Evolutionary conservation across 2,329 filamentous ascomycete genomes (phyloP).

Genomic region (Lasiodiplodia sp.): DNA sequence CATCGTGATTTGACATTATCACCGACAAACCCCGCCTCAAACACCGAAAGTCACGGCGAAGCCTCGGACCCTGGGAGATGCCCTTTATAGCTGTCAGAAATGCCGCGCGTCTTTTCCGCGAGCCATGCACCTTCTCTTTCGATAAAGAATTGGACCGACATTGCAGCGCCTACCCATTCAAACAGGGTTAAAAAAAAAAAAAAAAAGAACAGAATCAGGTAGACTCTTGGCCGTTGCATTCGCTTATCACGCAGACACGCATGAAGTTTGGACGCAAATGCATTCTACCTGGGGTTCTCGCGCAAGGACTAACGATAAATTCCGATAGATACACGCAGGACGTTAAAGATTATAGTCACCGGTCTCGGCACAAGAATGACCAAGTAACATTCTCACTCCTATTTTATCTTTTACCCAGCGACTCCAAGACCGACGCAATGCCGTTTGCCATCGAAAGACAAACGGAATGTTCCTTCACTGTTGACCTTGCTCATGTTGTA

Average conservation of each 20-base stretch:
- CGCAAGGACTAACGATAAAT: background rate
- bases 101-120: background rate
- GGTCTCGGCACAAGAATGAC: background rate
- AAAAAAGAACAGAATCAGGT: background rate
- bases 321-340: background rate
- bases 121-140: background rate
- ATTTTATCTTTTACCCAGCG: background rate
- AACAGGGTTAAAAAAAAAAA: background rate
- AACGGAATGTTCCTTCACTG: background rate
- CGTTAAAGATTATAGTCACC: background rate
- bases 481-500: constrained; percentile 6
- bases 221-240: background rate
- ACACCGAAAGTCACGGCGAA: background rate
- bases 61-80: constrained; percentile 5
- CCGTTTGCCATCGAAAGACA: background rate
- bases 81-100: background rate
- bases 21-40: background rate
- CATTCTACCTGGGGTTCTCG: background rate
- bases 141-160: background rate
- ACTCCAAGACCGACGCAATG: background rate
- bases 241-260: background rate
- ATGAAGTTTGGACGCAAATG: background rate
- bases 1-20: background rate
- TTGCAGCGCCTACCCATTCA: background rate
- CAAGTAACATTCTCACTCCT: background rate